Base-by-base conservation (phyloP, 257 asterid species). In the Solanum ossicruentum region DNA sequence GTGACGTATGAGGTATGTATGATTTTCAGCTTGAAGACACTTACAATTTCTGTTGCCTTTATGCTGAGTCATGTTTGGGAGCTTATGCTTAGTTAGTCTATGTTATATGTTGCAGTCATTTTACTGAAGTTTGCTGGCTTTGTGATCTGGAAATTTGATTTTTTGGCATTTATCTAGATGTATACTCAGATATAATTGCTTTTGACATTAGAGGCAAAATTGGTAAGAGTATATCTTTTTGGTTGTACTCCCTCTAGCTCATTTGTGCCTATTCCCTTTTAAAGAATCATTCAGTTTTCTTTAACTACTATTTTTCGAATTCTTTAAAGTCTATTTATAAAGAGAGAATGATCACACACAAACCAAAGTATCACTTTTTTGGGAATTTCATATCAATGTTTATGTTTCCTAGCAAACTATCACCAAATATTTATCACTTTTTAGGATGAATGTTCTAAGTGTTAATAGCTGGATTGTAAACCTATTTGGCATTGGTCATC, bases 1-100 rank as follows among this genome's bases (percentile, higher is more conserved):
- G 95, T 94, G 84, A 90, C 97, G 11, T 92, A 94, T 83, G 99
- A 95, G 97, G 99, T 95, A 32, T 84, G 94, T 88, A 28, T 58
- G 55, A 18, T 13, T n/a, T 85, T 85, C 20, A 26, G 26, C 77
- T 36, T 67, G 21, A 72, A 72, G 39, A 73, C 80, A 43, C 8
- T 82, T 63, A 26, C 73, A 3, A 7, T 17, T 82, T 45, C 36
- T 82, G 10, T 39, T 39, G 43, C 7, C 36, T 63, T 45, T 63
- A 23, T 63, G 21, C 3, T 20, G 32, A 12, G 18, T 52, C 36
- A 20, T 56, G n/a, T 39, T 5, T 54, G 49, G 26, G 10, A 54
- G 16, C 49, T 81, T 66, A 81, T 81, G 72, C 85, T 45, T 82
- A 63, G 17, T 43, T 80, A 17, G 20, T 23, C 12, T 26, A 36